Base-by-base conservation (phyloP, 2,329 filamentous ascomycete genomes). In the Trichophyton verrucosum region DNA sequence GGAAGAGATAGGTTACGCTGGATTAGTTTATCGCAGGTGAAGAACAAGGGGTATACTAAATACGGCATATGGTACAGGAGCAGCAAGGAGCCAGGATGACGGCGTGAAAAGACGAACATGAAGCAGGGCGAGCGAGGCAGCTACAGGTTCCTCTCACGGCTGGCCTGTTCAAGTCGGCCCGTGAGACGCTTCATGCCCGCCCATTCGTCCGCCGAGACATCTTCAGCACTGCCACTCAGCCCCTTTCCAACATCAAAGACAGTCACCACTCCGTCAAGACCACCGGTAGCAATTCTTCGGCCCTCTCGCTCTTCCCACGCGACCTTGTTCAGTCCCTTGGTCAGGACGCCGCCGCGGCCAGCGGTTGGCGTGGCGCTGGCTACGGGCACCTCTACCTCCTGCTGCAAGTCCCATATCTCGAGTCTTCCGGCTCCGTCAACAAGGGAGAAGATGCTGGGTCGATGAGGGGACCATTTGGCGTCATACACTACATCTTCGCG, bases 401-500 rank as follows among this genome's bases (percentile, higher is more conserved):
- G 82, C 11, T 89, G 92, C 58, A 99, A 83, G 71, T 99, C 95
- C 89, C 94, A 99, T 57, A 99, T 81, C 75, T 99, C 95, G 17
- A 99, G 80, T 74, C 86, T 88, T 33, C 94, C 95, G 1, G 89
- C 89, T 38, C 94, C 94, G 68, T 99, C 95, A 1, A 97, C 94
- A 20, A 95, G 84, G 1, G 89, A 90, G 74, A 99, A 99, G 7
- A 99, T 89, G 42, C 91, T 91, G 0, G 94, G 94, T 72, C 94
- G 92, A 65, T 94, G 83, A 0, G 94, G 94, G 13, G 90, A 95
- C 95, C 95, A 99, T 59, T 86, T 87, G 2, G 90, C 91, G 72
- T 96, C 92, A 75, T 99, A 99, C 58, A 99, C 91, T 20, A 96
- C 86, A 69, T 99, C 95, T 75, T 99, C 95, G 60, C 94, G 87